Conservation (phyloP, 2,329 filamentous ascomycete species). For the Exophiala bonariae region DNA sequence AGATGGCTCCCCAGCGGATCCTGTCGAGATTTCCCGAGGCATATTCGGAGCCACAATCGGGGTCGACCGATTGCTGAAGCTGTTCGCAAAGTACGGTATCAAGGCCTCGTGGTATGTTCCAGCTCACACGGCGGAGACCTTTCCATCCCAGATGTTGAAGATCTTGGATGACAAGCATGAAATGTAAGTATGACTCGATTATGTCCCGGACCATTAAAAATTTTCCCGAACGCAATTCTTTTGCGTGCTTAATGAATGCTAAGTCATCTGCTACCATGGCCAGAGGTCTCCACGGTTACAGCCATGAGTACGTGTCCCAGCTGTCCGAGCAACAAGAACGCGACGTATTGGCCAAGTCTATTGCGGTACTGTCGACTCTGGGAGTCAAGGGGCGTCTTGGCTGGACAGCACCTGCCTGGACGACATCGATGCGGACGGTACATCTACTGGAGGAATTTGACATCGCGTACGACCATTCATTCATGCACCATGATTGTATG, state of each 20-base stretch:
- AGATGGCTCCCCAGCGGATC: slow-evolving; percentile 35
- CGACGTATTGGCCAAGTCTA: slow-evolving; percentile 37
- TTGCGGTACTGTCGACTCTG: slow-evolving; percentile 39
- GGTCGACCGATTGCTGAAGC: slow-evolving; percentile 35
- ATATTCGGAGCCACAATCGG: slow-evolving; percentile 28
- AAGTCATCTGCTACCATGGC: no score
- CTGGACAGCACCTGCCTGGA: slow-evolving; percentile 46
- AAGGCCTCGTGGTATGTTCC: slow-evolving; percentile 61
- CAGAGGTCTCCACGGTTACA: slow-evolving; percentile 46
- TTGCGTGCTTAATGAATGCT: no score
- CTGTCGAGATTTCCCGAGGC: slow-evolving; percentile 27
- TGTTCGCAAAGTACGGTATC: slow-evolving; percentile 43
- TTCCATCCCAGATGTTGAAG: slow-evolving; percentile 42
- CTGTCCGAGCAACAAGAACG: slow-evolving; percentile 34
- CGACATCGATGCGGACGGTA: slow-evolving; percentile 38
- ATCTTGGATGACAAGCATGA: slow-evolving; percentile 44
- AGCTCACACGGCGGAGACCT: slow-evolving; percentile 58
- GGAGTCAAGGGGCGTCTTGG: slow-evolving; percentile 41
- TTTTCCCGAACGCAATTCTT: no score
- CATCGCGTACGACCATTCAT: slow-evolving; percentile 47
- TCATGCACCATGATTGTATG: slow-evolving; percentile 48
- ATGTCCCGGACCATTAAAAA: slow-evolving; percentile 25
- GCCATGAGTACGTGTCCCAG: slow-evolving; percentile 39
- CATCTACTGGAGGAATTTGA: slow-evolving; percentile 43
- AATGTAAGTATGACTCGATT: slow-evolving; percentile 34